These are phyloP conservation scores for Alternaria sp. DNA, from an alignment of 2,329 filamentous ascomycete genomes.

Conservation along the genomic window DNA sequence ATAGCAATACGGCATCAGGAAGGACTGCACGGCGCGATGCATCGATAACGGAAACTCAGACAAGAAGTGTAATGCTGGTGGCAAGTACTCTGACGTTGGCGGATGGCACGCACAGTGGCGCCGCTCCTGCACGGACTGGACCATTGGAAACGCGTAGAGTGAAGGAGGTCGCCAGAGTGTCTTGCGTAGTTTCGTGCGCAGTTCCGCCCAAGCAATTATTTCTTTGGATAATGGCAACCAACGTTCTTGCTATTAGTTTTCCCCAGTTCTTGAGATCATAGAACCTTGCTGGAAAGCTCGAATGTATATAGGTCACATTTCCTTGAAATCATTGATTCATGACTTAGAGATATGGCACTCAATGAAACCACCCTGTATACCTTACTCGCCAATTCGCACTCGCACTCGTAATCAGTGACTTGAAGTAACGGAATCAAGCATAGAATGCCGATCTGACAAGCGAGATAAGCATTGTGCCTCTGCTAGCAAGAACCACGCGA, in stretches of 20 bases:
- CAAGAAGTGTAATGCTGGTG: constrained; percentile 10
- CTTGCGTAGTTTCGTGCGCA: not conserved
- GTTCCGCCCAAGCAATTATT: not conserved
- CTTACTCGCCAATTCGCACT: not conserved
- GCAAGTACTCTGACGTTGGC: constrained; percentile 13
- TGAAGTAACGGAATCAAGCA: not conserved
- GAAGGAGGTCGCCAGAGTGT: not conserved
- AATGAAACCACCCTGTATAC: not conserved
- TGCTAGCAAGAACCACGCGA: not conserved
- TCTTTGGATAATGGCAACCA: not conserved
- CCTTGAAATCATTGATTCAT: not conserved
- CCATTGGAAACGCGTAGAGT: not conserved
- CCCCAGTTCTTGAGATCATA: not conserved
- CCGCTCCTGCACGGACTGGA: not conserved
- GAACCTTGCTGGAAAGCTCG: not conserved
- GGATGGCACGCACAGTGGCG: not conserved
- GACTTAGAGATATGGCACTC: not conserved
- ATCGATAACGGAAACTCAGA: constrained; percentile 7
- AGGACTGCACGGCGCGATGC: not conserved
- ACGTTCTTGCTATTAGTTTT: not conserved
- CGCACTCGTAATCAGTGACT: not conserved
- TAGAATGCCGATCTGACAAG: not conserved
- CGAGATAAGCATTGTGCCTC: constrained; percentile 1
- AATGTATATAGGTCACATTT: not conserved
- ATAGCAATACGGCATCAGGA: not conserved